Evolutionary conservation across 2,329 filamentous ascomycete species (phyloP), one percentile per base, ranked within the genome.

Genomic region (Ascochyta koolunga): DNA sequence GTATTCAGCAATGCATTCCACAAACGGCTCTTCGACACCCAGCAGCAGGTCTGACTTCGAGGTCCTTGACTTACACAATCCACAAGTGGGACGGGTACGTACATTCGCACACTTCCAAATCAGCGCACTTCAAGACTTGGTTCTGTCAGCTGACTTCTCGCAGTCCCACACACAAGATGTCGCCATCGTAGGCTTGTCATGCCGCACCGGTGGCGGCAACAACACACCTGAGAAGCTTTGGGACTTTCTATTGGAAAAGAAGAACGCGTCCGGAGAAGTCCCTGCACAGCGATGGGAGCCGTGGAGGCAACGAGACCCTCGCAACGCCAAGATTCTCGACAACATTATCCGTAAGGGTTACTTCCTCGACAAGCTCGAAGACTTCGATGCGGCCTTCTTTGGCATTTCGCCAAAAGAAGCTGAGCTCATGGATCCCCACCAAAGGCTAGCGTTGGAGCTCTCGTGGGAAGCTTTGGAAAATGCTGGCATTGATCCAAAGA

Each of bases 141-240:
- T 19, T 19, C 16, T 13, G 11, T 5, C n/a, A 15, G 16, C 51
- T 50, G 4, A 54, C 24, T 24, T 4, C 2, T 1, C 9, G 8
- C 16, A 56, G 54, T 2, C 10, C 9, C 21, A 18, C 8, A 32
- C 38, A 36, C 43, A 48, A 25, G 65, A 67, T 39, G 62, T 75
- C 15, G 73, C 73, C 7, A 66, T 76, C 16, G 63, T 75, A 15
- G 73, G 73, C 5, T 64, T 73, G 52, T 64, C 64, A 5, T 76
- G 73, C 47, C 67, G 72, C 22, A 56, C 65, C 1, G 64, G 73
- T 3, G 71, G 73, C 4, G 67, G 59, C 2, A 69, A 64, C 33
- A 51, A 70, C 31, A 60, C 51, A 15, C 71, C 70, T 0, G 69
- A 72, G 16, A 55, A 70, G 29, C 67, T 76, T 7, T 76, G 73